Evolutionary conservation across 805 yeast species (phyloP), one percentile per base, ranked within the genome.

Genomic region (Saturnispora gosingensis): DNA sequence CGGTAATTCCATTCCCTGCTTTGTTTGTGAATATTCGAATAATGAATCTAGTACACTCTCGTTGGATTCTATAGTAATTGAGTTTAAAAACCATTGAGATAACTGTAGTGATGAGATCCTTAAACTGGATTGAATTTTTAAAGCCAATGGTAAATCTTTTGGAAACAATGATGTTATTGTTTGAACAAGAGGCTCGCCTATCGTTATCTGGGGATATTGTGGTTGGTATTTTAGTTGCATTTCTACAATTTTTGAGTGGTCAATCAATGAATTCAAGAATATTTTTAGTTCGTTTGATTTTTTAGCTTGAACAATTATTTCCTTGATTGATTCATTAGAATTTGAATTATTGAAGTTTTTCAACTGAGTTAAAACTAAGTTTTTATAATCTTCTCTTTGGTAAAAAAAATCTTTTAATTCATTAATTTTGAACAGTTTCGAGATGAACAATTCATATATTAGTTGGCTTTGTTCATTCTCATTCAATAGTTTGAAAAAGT

Each of bases 401-500:
- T 81, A 78, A 56, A 73, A 80, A 56, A 73, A 83, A 56, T 81
- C 83, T 53, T 69, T 70, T 3, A 82, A 64, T 13, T 75, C 59
- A 20, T 70, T 71, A n/a, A 20, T n/a, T 16, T 43, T 35, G 22
- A 35, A 49, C 15, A 35, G 18, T 16, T 27, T 40, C 1, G 28
- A 18, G 6, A 49, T 22, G 15, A 42, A 35, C 15, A 18, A 9
- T 43, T 49, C 22, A 40, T 39, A 49, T n/a, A 49, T 30, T 27
- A 22, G 5, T 18, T 43, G 43, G 15, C 39, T 16, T 24, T 42
- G 25, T 10, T 16, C 18, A 27, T 20, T 20, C 20, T 72, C 70
- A 56, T 78, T 81, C 45, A 91, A 62, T 3, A 85, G 57, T 55
- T 82, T 80, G 66, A 84, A 84, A 55, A 91, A 82, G 47, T 82